Evolutionary conservation across 148 eudicot genomes (phyloP).

Genomic region (Oxyria digyna): DNA sequence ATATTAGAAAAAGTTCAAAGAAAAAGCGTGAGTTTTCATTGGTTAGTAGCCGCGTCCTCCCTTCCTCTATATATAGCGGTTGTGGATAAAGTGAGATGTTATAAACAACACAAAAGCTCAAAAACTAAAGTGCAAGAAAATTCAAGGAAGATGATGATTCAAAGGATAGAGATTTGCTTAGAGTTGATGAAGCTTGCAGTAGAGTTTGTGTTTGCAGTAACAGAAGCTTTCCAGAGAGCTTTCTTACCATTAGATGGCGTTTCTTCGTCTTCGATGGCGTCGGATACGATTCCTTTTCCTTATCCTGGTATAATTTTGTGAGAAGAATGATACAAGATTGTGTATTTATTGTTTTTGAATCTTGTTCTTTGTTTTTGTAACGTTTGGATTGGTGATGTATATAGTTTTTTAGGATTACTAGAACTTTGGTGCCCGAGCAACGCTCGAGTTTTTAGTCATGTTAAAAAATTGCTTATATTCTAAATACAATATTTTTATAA

Average conservation of each 20-base stretch:
- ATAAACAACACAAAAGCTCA: not conserved
- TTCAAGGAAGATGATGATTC: not conserved
- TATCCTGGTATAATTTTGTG: not conserved
- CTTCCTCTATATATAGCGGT: not conserved
- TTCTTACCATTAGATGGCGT: not conserved
- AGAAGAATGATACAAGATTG: not conserved
- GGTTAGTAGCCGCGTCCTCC: not conserved
- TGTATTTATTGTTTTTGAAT: not conserved
- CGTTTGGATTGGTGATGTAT: not conserved
- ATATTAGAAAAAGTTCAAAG: not conserved
- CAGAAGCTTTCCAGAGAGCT: not conserved
- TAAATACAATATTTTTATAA: too few species aligned
- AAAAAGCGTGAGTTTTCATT: not conserved
- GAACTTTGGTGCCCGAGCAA: too few species aligned
- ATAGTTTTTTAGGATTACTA: too few species aligned
- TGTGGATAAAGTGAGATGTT: not conserved
- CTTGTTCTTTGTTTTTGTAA: not conserved
- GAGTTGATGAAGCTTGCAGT: conserved; percentile 3
- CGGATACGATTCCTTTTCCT: not conserved
- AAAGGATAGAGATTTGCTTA: conserved; percentile 2
- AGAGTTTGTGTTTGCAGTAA: not conserved
- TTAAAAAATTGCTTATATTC: too few species aligned
- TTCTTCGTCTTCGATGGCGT: not conserved
- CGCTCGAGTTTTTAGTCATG: too few species aligned
- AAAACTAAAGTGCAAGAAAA: not conserved